phyloP scores from a whole-genome alignment of 2,329 filamentous ascomycete species.

The Decorospora gaudefroyi region DNA sequence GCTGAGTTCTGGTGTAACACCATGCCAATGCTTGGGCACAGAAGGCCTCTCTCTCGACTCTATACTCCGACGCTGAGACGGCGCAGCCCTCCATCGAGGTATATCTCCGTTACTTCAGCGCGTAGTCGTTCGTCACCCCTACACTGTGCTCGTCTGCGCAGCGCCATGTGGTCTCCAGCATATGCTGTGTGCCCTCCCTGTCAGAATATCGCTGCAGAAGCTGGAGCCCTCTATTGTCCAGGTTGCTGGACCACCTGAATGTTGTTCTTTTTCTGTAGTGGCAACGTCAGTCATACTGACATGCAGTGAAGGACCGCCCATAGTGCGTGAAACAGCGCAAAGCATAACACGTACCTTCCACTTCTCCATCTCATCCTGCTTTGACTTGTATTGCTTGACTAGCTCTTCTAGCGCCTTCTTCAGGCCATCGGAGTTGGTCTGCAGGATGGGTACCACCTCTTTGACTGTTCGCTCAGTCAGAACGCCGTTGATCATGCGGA shows the following conservation, averaged over 20 bases:
- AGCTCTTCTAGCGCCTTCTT: slow-evolving; percentile 94
- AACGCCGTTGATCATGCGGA: slow-evolving; percentile 97
- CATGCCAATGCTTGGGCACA: slow-evolving; percentile 1
- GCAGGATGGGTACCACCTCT: slow-evolving; percentile 86
- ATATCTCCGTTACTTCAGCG: slow-evolving; percentile 1
- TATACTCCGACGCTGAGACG: slow-evolving; percentile 1
- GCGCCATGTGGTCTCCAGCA: slow-evolving; percentile 22
- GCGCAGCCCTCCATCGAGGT: neutral
- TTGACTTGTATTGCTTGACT: slow-evolving; percentile 92
- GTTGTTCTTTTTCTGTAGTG: slow-evolving; percentile 80
- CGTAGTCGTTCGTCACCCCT: slow-evolving; percentile 13
- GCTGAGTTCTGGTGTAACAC: slow-evolving; percentile 5
- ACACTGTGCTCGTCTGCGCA: slow-evolving; percentile 16
- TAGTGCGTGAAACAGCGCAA: too few species aligned
- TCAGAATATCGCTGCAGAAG: slow-evolving; percentile 22
- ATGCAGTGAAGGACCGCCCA: too few species aligned
- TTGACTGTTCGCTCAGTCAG: slow-evolving; percentile 91
- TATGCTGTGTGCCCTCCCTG: slow-evolving; percentile 19
- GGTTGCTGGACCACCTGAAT: slow-evolving; percentile 81
- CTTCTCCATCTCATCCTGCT: slow-evolving; percentile 93
- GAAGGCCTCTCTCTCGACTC: neutral
- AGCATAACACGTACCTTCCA: slow-evolving; percentile 79
- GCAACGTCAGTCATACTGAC: slow-evolving; percentile 20
- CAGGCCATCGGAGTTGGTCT: slow-evolving; percentile 91
- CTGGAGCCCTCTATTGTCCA: slow-evolving; percentile 24